Base-by-base conservation (phyloP, 208 protist genomes). In the Trypanosoma platydactyli region DNA sequence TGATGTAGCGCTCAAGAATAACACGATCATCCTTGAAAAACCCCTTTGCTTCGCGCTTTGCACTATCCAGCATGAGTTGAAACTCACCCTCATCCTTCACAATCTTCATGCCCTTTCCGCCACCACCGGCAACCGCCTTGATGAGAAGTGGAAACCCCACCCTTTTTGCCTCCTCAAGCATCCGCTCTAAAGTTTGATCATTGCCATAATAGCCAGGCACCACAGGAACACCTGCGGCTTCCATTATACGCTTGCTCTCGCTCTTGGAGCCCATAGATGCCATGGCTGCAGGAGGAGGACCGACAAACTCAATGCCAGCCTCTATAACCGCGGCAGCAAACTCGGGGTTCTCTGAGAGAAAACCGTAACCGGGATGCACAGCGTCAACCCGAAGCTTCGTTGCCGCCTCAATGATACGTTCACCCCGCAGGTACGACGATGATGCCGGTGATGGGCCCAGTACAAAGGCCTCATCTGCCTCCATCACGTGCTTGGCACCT, bases 361-460 rank as follows among this genome's bases (percentile, higher is more conserved):
- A 99, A 29, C 98, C 98, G 70, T 99, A 99, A 45, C 98, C 98
- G 13, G 97, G 97, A 73, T 99, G 97, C 51, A 99, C 91, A 3
- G 95, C 97, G 68, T 98, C 83, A 65, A 88, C 93, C 1, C 89
- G 83, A 0, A 84, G 89, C 45, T 70, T 45, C 67, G 88, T 89
- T 51, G 92, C 94, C 7, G 91, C 90, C n/a, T 98, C 85, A 5
- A 99, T 65, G 30, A 99, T 96, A 16, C 77, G 80, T 46, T 98
- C 96, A 20, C 84, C 82, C 46, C 80, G 68, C 9, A 99, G 77
- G 68, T 99, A 99, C 15, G 81, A 94, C 20, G 90, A 71, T 9
- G 61, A 80, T 82, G 24, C 84, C 1, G 55, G 63, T 24, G 50
- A 45, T 63, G 62, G 64, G 16, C 64, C 64, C 20, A 65, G 57